Evolutionary conservation across 768 basidiomycete species (phyloP), one percentile per base, ranked within the genome.

Genomic region (Suillus placidus): DNA sequence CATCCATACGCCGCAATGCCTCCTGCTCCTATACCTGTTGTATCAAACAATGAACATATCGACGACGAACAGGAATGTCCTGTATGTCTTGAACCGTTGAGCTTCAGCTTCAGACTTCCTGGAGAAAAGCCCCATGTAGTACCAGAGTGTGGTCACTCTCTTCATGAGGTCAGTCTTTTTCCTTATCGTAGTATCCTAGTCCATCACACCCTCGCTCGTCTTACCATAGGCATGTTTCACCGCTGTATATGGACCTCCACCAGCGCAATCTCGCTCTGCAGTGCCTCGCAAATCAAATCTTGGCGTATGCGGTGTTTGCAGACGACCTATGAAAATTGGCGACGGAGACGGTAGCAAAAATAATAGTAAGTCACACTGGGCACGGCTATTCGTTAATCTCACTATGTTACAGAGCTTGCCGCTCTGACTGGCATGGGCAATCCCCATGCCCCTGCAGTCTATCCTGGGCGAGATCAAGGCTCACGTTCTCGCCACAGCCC

Each of bases 61-160:
- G 90, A 92, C 30, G 92, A 94, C 63, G 95, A 96, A 72, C 91
- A 92, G 62, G 93, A 91, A 72, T 99, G 97, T 71, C 97, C 97
- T 14, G 94, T 99, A 70, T 99, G 97, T 78, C 89, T 97, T 70
- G 97, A 99, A 73, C 92, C 94, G 2, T 87, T 99, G 74, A 91
- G 90, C 74, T 95, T 95, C 78, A 91, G 89, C 77, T 97, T 95
- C 79, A 85, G 95, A 67, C 80, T 99, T 16, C 92, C 94, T 0
- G 97, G 97, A 10, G 97, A 99, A 82, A 98, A 96, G 75, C 94
- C 97, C 9, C 96, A 98, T 75, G 91, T 99, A 68, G 92, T 97
- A 55, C 97, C 97, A 37, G 94, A 96, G 75, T 99, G 97, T 71
- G 96, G 97, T 43, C 97, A 99, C 80, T 91, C 94, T 42, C 87